Conservation (phyloP, 2,329 filamentous ascomycete genomes). For the Colletotrichum sp. region DNA sequence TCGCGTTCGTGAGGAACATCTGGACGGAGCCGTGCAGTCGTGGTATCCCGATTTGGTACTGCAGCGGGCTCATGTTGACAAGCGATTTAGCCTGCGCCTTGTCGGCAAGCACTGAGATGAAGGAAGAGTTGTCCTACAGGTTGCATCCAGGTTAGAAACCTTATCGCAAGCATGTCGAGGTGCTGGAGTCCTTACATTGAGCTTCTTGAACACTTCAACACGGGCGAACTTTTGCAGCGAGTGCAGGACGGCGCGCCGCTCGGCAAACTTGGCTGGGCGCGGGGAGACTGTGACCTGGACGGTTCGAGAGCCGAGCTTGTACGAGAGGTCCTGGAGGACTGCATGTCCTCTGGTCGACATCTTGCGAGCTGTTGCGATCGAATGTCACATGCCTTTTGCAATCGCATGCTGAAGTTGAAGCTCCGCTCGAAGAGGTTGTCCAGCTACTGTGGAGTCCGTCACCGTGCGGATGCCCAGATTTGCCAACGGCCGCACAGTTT, state of each 20-base stretch:
- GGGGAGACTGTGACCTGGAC: constrained; percentile 59
- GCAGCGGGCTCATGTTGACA: constrained; percentile 51
- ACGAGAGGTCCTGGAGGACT: constrained; percentile 5
- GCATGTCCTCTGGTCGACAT: constrained; percentile 14
- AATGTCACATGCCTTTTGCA: neutral
- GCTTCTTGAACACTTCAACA: constrained; percentile 58
- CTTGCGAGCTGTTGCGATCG: neutral
- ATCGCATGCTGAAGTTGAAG: neutral
- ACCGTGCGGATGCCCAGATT: neutral
- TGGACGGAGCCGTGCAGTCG: constrained; percentile 27
- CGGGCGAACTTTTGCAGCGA: constrained; percentile 54
- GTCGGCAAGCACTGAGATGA: constrained; percentile 53
- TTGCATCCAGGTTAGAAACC: neutral
- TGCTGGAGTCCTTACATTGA: constrained; percentile 34
- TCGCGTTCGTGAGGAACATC: constrained; percentile 33
- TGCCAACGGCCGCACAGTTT: neutral
- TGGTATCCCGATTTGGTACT: constrained; percentile 45
- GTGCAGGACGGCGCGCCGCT: constrained; percentile 60
- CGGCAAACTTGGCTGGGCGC: constrained; percentile 54
- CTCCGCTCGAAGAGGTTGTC: neutral
- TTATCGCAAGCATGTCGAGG: neutral
- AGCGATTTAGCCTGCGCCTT: constrained; percentile 42
- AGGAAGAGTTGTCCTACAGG: constrained; percentile 53
- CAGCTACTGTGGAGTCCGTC: constrained; percentile 1
- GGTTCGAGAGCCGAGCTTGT: constrained; percentile 31